These are phyloP conservation scores for Coemansia sp. DNA, from an alignment of 192 early-diverging fungal genomes.

Conservation along the genomic window DNA sequence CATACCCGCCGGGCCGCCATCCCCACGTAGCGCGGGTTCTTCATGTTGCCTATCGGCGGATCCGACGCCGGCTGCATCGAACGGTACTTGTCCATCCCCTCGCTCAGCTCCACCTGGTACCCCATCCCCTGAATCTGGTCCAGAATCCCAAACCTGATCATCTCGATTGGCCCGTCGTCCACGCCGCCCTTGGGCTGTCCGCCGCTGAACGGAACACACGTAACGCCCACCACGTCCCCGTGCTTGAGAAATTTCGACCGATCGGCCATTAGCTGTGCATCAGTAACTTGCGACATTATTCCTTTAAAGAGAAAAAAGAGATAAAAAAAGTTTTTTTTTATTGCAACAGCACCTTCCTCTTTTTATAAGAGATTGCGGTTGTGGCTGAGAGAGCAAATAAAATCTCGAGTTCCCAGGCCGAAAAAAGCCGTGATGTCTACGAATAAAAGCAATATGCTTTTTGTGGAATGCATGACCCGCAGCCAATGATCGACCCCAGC, in stretches of 20 bases:
- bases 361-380: slow-evolving; percentile 6
- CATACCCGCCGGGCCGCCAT: slow-evolving; percentile 68
- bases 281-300: slow-evolving; percentile 1
- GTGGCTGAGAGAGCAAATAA: not conserved
- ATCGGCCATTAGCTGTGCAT: slow-evolving; percentile 42
- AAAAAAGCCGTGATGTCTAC: not conserved
- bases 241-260: slow-evolving; percentile 59
- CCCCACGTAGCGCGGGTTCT: slow-evolving; percentile 83
- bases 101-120: slow-evolving; percentile 75
- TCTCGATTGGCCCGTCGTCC: slow-evolving; percentile 78
- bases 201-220: slow-evolving; percentile 73
- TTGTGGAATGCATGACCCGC: slow-evolving; percentile 3
- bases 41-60: slow-evolving; percentile 74
- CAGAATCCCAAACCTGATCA: slow-evolving; percentile 81
- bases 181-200: slow-evolving; percentile 86
- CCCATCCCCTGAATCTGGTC: slow-evolving; percentile 79
- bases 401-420: not conserved
- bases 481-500: slow-evolving; percentile 5
- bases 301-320: not conserved
- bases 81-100: slow-evolving; percentile 65
- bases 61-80: slow-evolving; percentile 65
- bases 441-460: not conserved
- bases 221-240: slow-evolving; percentile 63
- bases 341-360: not conserved
- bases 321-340: not conserved